Conservation (phyloP, 2,329 filamentous ascomycete species). For the Apiospora arundinis region DNA sequence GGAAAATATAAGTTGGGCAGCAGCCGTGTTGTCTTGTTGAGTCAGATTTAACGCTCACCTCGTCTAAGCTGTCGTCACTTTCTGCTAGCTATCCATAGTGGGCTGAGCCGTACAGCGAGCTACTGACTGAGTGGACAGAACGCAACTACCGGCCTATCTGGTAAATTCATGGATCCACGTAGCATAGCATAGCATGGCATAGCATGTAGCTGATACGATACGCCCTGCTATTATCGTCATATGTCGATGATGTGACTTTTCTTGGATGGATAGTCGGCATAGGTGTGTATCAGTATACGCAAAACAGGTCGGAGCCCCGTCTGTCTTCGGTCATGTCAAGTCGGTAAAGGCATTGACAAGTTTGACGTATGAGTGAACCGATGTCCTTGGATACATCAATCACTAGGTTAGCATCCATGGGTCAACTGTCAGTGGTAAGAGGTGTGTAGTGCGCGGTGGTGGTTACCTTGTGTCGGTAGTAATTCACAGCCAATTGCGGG, state of each 20-base stretch:
- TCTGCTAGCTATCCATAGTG: neutral
- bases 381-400: neutral
- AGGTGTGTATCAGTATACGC: neutral
- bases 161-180: conserved; percentile 10
- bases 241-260: neutral
- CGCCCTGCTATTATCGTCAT: neutral
- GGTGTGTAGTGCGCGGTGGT: neutral
- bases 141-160: neutral
- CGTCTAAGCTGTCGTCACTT: conserved; percentile 5
- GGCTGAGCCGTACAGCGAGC: conserved; percentile 2
- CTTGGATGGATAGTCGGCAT: neutral
- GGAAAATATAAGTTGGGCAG: neutral
- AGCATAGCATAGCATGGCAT: neutral
- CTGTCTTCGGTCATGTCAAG: neutral
- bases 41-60: neutral
- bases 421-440: neutral
- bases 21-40: neutral
- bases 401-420: neutral
- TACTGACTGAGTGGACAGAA: neutral
- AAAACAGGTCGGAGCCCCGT: neutral
- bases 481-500: neutral
- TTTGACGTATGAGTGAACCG: neutral
- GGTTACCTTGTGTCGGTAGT: neutral
- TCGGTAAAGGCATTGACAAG: neutral
- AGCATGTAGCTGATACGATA: neutral